Evolutionary conservation across 129 eudicot species (phyloP), one percentile per base, ranked within the genome.

Genomic region (Artemisia argyi): DNA sequence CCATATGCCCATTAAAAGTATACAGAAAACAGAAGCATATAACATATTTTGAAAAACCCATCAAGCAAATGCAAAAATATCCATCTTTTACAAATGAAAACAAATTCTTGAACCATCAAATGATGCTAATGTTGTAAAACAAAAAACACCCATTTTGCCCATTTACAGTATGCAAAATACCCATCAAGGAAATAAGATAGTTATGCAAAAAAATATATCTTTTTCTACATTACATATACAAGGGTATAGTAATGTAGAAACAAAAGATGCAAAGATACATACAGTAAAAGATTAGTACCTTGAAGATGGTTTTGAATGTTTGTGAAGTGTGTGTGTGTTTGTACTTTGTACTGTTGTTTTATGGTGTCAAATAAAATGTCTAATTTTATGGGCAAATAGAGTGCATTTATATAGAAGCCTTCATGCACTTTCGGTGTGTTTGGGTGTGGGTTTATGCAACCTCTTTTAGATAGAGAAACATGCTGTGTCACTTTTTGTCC

Each of bases 391-490:
- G 61, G 3, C 6, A 71, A 30, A 49, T 64, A 47, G 57, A 30
- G 5, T 2, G 2, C 4, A 39, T 44, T 71, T 28, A 73, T 49
- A 61, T 78, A 78, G 73, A 72, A 72, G 26, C 20, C 48, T 71
- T 72, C 68, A 78, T 61, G 82, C 65, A 24, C 73, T 64, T 78
- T 78, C 73, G 61, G 50, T 39, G 46, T 39, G 61, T 59, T 50
- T 70, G 76, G 12, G 70, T 39, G 65, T 42, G 59, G 10, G 2
- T 39, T 5, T 1, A 5, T 5, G 8, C 35, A 11, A 47, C 22
- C 61, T 19, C 15, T 14, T 15, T 32, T 15, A 68, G 46, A 68
- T 48, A 39, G 35, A n/a, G 42, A 42, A 48, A 62, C 14, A 64
- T 6, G 60, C 48, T 18, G 39, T 16, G 13, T 28, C 57, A 52